A percentile compares a stretch with the other conserved stretches of the same genome.
Conservation (phyloP, 257 asterid genomes). For the Marsdenia floribunda region DNA sequence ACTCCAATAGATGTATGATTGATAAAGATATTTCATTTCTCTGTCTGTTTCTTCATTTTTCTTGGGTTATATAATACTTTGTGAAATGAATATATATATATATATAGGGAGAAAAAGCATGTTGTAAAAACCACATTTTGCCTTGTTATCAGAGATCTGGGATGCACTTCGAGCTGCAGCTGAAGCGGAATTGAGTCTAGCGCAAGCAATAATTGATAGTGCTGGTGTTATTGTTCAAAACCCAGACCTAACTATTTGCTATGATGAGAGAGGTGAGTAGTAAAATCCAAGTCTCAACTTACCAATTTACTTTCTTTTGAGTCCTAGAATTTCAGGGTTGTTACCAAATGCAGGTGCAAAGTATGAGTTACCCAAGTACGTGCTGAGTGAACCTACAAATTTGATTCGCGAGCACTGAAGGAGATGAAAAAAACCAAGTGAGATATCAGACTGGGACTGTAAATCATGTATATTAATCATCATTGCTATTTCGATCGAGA, state of each 20-base stretch:
- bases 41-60: neutral
- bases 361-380: slow-evolving; percentile 72
- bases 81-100: neutral
- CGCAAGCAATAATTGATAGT: slow-evolving; percentile 56
- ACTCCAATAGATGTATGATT: neutral
- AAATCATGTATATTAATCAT: slow-evolving; percentile 17
- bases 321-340: neutral
- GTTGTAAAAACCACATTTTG: neutral
- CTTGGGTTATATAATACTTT: neutral
- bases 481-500: neutral
- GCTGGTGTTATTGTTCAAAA: slow-evolving; percentile 74
- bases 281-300: neutral
- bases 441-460: slow-evolving; percentile 7
- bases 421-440: neutral
- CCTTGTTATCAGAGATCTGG: slow-evolving; percentile 55
- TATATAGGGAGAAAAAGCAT: neutral
- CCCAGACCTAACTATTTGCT: slow-evolving; percentile 76
- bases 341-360: slow-evolving; percentile 56
- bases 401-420: slow-evolving; percentile 38
- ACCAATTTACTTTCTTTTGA: neutral
- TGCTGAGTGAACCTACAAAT: slow-evolving; percentile 73
- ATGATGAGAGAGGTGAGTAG: slow-evolving; percentile 71
- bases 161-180: slow-evolving; percentile 79
- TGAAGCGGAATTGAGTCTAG: slow-evolving; percentile 52
- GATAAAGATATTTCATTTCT: neutral